phyloP scores from a whole-genome alignment of 1,284 basidiomycete species.

The Dichomitus squalens region DNA sequence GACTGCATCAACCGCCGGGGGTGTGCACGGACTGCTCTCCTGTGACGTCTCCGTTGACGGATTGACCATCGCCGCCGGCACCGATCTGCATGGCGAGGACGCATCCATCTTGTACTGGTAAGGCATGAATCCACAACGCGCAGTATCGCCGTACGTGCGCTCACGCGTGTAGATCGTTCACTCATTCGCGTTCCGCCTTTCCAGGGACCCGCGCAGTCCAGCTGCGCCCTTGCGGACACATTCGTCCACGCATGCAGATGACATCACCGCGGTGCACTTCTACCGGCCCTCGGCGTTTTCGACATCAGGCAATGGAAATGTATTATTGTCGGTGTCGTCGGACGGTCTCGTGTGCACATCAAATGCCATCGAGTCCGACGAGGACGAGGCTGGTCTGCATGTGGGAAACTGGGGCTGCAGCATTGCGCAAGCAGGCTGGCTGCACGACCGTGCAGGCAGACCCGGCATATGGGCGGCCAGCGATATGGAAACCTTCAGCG shows the following conservation, averaged over 20 bases:
- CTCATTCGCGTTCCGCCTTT: conserved; percentile 2
- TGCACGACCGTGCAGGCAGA: conserved; percentile 35
- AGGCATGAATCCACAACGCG: conserved; percentile 11
- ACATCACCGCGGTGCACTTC: conserved; percentile 71
- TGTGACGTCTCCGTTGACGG: conserved; percentile 73
- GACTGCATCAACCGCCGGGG: conserved; percentile 49
- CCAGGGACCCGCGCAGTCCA: conserved; percentile 62
- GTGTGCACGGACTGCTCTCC: conserved; percentile 52
- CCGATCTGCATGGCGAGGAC: conserved; percentile 69
- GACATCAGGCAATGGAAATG: conserved; percentile 23
- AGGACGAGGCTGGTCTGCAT: conserved; percentile 71
- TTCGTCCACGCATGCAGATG: conserved; percentile 76
- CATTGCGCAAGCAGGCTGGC: conserved; percentile 75
- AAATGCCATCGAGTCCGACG: conserved; percentile 67
- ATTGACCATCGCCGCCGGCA: conserved; percentile 67
- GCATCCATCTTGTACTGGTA: conserved; percentile 76
- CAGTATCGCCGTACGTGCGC: neutral
- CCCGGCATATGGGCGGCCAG: conserved; percentile 68
- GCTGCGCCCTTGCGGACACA: conserved; percentile 51
- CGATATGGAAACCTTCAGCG: conserved; percentile 85
- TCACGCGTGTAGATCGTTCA: conserved; percentile 1
- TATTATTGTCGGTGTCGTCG: conserved; percentile 69
- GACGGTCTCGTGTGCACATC: conserved; percentile 74
- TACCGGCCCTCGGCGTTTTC: conserved; percentile 26
- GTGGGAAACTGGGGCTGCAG: conserved; percentile 79